Conservation (phyloP, 139 green algal species). For the Spirogloea muscicola region DNA sequence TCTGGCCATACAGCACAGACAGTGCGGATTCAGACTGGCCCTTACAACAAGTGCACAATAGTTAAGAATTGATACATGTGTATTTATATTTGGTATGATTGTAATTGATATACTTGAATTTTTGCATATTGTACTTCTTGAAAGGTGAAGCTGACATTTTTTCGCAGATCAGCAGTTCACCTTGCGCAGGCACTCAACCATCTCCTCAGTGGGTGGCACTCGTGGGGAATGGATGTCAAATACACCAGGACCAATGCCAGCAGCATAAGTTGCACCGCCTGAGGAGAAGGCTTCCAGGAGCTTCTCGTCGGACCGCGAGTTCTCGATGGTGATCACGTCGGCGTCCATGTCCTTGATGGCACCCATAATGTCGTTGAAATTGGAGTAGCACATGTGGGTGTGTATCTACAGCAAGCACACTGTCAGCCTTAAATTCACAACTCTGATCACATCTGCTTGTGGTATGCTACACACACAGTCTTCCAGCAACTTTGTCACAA, state of each 20-base stretch:
- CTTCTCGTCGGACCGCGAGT: slow-evolving; percentile 79
- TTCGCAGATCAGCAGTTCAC: too few species aligned
- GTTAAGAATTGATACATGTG: too few species aligned
- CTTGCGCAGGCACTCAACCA: slow-evolving; percentile 42
- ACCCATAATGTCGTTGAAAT: slow-evolving; percentile 83
- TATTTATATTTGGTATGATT: too few species aligned
- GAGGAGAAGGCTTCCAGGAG: slow-evolving; percentile 61
- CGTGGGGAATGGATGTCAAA: slow-evolving; percentile 88
- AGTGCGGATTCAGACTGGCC: too few species aligned
- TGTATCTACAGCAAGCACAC: slow-evolving; percentile 62
- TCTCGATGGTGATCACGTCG: slow-evolving; percentile 93
- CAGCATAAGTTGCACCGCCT: slow-evolving; percentile 57
- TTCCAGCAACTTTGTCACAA: not conserved
- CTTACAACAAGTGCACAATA: too few species aligned
- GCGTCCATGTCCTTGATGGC: slow-evolving; percentile 69
- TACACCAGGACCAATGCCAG: slow-evolving; percentile 77
- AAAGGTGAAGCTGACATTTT: too few species aligned
- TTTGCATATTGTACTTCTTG: too few species aligned
- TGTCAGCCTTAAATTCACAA: not conserved
- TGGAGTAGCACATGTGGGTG: slow-evolving; percentile 88
- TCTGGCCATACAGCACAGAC: too few species aligned
- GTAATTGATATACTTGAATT: too few species aligned
- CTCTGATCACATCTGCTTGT: not conserved
- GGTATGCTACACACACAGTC: not conserved
- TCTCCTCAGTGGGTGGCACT: slow-evolving; percentile 63